Percentiles rank a stretch among this genome's conserved stretches.
phyloP scores from a whole-genome alignment of 2,329 filamentous ascomycete genomes.

The Fusarium robinianum region DNA sequence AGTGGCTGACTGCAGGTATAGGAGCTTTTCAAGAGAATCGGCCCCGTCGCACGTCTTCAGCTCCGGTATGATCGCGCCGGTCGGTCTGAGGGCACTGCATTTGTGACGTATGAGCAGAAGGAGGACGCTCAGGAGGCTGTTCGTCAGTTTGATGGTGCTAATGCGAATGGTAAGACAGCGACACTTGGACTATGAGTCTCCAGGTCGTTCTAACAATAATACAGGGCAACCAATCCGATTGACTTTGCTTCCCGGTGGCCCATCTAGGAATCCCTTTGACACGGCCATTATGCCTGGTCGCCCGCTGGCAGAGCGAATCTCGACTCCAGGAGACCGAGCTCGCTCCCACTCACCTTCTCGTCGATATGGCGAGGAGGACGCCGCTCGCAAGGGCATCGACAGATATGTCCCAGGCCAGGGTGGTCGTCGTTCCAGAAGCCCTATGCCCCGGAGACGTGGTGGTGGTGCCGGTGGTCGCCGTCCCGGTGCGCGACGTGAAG shows the following conservation, averaged over 20 bases:
- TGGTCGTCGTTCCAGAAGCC: conserved; percentile 62
- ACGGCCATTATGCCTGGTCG: conserved; percentile 59
- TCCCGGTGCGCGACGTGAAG: conserved; percentile 54
- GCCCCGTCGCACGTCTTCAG: conserved; percentile 68
- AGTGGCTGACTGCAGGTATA: conserved; percentile 46
- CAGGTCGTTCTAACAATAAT: conserved; percentile 8
- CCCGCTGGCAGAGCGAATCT: conserved; percentile 65
- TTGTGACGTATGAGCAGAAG: conserved; percentile 74
- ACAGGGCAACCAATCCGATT: conserved; percentile 79
- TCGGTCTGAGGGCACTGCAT: conserved; percentile 83
- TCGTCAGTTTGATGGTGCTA: conserved; percentile 83
- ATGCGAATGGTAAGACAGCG: conserved; percentile 69
- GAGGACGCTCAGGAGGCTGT: conserved; percentile 77
- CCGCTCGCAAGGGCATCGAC: conserved; percentile 71
- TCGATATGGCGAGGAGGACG: conserved; percentile 57
- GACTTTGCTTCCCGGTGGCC: conserved; percentile 62
- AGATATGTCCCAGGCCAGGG: conserved; percentile 72
- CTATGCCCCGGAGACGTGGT: conserved; percentile 55
- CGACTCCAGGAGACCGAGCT: conserved; percentile 58
- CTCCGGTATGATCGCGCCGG: conserved; percentile 86
- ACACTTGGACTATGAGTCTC: background rate
- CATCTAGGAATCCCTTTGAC: conserved; percentile 60
- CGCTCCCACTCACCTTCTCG: conserved; percentile 63
- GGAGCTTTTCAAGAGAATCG: conserved; percentile 82
- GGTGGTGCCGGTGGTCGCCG: conserved; percentile 53